Percentiles rank a stretch among this genome's conserved stretches.
These are phyloP conservation scores for Fraxinus xanthoxyloides DNA, from an alignment of 305 asterid species.

Conservation along the genomic window DNA sequence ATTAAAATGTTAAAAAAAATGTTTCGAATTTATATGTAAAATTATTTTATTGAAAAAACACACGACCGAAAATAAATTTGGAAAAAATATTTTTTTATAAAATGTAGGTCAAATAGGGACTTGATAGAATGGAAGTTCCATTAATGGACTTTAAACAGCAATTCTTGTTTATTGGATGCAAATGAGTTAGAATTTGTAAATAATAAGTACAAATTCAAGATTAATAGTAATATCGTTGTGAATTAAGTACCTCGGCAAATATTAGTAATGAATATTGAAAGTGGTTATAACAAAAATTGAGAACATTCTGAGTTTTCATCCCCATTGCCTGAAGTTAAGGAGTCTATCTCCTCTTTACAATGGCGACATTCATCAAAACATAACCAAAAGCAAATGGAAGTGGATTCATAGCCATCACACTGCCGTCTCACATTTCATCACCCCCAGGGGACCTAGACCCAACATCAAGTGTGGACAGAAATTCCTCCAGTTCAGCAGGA, in stretches of 20 bases:
- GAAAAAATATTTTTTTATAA: too few species aligned
- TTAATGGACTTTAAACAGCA: not conserved
- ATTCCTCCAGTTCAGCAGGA: not conserved
- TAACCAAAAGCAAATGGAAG: not conserved
- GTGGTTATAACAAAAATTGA: not conserved
- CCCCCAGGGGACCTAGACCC: not conserved
- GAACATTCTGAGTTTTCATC: not conserved
- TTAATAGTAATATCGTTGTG: too few species aligned
- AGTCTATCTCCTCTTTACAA: too few species aligned
- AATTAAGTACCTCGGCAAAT: not conserved
- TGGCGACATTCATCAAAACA: not conserved
- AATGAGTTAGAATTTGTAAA: not conserved
- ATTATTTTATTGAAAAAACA: not conserved
- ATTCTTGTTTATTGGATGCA: not conserved
- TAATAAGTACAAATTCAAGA: not conserved
- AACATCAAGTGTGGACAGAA: not conserved
- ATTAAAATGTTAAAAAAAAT: too few species aligned
- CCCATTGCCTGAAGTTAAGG: not conserved
- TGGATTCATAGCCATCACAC: not conserved
- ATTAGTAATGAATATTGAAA: not conserved
- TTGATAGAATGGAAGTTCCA: constrained; percentile 55
- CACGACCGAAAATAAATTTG: too few species aligned
- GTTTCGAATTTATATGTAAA: too few species aligned
- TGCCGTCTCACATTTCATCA: not conserved
- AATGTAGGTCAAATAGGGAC: constrained; percentile 24